Conservation (phyloP, 2,329 filamentous ascomycete species). For the Penicillium sp. region DNA sequence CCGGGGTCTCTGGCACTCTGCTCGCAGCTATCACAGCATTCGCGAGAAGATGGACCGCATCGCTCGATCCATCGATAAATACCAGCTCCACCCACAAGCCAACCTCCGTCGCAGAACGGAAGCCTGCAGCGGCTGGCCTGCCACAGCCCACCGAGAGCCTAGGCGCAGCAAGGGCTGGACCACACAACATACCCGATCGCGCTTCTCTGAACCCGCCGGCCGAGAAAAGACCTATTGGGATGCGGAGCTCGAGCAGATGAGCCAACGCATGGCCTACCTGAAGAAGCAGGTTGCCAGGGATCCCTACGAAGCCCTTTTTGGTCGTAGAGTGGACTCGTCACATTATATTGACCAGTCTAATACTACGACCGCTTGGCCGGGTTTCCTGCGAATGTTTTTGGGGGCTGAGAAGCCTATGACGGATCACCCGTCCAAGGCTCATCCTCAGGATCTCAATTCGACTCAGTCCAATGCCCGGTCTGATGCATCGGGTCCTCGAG, state of each 20-base stretch:
- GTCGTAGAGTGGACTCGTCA: slow-evolving; percentile 34
- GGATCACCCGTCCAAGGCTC: slow-evolving; percentile 6
- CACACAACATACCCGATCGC: slow-evolving; percentile 11
- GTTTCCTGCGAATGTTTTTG: slow-evolving; percentile 35
- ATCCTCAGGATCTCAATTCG: slow-evolving; percentile 10
- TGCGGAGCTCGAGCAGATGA: slow-evolving; percentile 23
- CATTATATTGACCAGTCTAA: slow-evolving; percentile 22
- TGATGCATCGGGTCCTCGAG: background rate
- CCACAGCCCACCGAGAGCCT: slow-evolving; percentile 6
- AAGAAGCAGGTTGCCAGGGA: slow-evolving; percentile 40
- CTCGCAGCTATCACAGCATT: slow-evolving; percentile 12
- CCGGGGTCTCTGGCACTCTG: slow-evolving; percentile 14
- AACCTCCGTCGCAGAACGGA: slow-evolving; percentile 9
- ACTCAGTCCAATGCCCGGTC: background rate
- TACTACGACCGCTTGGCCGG: slow-evolving; percentile 28
- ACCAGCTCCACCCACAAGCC: slow-evolving; percentile 12
- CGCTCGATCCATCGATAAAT: slow-evolving; percentile 8
- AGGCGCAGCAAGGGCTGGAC: slow-evolving; percentile 6
- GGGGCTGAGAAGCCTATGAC: slow-evolving; percentile 2
- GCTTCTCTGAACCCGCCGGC: slow-evolving; percentile 9
- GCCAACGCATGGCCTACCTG: slow-evolving; percentile 40
- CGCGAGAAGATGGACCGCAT: slow-evolving; percentile 14
- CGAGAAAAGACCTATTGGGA: slow-evolving; percentile 24
- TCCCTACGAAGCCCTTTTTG: slow-evolving; percentile 46
- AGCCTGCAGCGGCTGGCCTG: slow-evolving; percentile 6